These are phyloP conservation scores for Albifimbria verrucaria DNA, from an alignment of 2,329 filamentous ascomycete species.

Conservation along the genomic window DNA sequence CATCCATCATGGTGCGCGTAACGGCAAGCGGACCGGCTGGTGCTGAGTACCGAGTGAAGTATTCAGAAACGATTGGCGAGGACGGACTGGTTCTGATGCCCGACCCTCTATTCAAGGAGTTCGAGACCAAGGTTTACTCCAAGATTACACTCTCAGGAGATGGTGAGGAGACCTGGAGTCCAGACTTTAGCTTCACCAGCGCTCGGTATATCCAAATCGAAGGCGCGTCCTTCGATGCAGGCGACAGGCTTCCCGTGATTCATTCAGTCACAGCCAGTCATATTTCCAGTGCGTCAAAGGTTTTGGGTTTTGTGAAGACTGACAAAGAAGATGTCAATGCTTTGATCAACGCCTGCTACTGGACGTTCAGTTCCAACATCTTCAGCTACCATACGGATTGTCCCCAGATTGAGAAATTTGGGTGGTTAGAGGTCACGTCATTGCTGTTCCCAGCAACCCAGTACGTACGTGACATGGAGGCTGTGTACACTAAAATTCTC, in stretches of 20 bases:
- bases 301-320: slow-evolving; percentile 32
- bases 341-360: slow-evolving; percentile 40
- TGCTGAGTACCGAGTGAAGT: slow-evolving; percentile 14
- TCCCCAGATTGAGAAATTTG: slow-evolving; percentile 45
- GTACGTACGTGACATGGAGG: slow-evolving; percentile 43
- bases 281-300: slow-evolving; percentile 33
- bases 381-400: slow-evolving; percentile 47
- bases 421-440: slow-evolving; percentile 44
- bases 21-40: slow-evolving; percentile 14
- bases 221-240: slow-evolving; percentile 24
- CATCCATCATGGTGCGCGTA: slow-evolving; percentile 20
- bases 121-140: slow-evolving; percentile 32
- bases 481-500: slow-evolving; percentile 42
- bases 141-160: slow-evolving; percentile 30
- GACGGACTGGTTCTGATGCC: slow-evolving; percentile 33
- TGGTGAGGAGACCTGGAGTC: slow-evolving; percentile 30
- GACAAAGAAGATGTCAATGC: slow-evolving; percentile 37
- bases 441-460: slow-evolving; percentile 42
- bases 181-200: slow-evolving; percentile 39
- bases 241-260: slow-evolving; percentile 26
- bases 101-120: slow-evolving; percentile 33
- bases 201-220: slow-evolving; percentile 39
- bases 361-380: slow-evolving; percentile 39
- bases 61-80: slow-evolving; percentile 21
- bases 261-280: slow-evolving; percentile 31